Conservation (phyloP, 2,329 filamentous ascomycete species). For the Alternaria consortialis region DNA sequence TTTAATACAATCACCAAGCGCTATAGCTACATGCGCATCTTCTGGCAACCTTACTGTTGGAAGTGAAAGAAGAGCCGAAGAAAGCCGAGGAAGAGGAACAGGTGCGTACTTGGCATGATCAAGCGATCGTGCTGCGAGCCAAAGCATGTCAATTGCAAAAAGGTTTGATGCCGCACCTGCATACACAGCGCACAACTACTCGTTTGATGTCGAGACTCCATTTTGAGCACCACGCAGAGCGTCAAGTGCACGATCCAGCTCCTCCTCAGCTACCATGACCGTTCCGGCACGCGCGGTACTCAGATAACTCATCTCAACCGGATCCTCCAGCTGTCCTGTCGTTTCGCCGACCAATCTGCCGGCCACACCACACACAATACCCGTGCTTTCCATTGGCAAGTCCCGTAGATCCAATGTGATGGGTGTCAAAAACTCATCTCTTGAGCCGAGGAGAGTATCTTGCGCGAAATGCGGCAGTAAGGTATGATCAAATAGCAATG, state of each 20-base stretch:
- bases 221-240: slow-evolving; percentile 64
- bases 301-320: slow-evolving; percentile 85
- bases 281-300: slow-evolving; percentile 89
- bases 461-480: slow-evolving; percentile 65
- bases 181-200: neutral
- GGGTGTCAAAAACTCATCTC: slow-evolving; percentile 76
- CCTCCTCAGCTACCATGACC: slow-evolving; percentile 81
- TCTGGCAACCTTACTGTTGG: neutral
- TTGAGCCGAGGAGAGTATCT: slow-evolving; percentile 78
- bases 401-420: slow-evolving; percentile 87
- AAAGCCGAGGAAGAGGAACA: neutral
- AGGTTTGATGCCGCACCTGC: neutral
- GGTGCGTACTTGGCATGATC: neutral
- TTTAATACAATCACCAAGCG: neutral
- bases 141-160: neutral
- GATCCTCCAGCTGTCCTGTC: slow-evolving; percentile 42
- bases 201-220: slow-evolving; percentile 14
- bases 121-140: neutral
- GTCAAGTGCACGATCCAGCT: slow-evolving; percentile 75
- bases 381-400: slow-evolving; percentile 86
- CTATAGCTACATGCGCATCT: neutral
- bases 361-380: slow-evolving; percentile 94
- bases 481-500: slow-evolving; percentile 74
- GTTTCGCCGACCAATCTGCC: slow-evolving; percentile 81
- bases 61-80: neutral